phyloP scores from a whole-genome alignment of 495 filamentous ascomycete genomes.

The Ramalina intermedia region DNA sequence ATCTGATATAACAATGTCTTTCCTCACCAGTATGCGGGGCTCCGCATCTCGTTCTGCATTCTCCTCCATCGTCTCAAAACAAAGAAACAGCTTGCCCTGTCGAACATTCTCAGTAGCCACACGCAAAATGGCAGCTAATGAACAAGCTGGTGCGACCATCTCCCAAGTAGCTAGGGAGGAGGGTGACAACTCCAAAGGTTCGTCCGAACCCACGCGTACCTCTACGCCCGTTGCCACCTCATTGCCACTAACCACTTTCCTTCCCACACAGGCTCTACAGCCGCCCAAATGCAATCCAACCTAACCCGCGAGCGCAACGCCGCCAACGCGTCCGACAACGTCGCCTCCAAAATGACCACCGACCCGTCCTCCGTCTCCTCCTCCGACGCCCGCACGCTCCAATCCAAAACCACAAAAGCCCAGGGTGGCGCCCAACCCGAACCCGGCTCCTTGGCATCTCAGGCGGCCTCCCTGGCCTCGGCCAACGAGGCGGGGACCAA shows the following conservation, averaged over 20 bases:
- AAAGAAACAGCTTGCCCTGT: neutral
- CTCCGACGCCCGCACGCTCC: slow-evolving; percentile 17
- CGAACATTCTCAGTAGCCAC: neutral
- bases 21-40: neutral
- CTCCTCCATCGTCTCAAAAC: neutral
- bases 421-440: slow-evolving; percentile 8
- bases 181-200: slow-evolving; percentile 19
- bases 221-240: neutral
- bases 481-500: slow-evolving; percentile 8
- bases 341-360: slow-evolving; percentile 6
- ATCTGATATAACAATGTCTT: neutral
- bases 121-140: slow-evolving; percentile 3
- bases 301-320: slow-evolving; percentile 15
- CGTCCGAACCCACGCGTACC: neutral
- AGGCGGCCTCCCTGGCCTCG: slow-evolving; percentile 7
- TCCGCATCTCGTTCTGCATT: too few species aligned
- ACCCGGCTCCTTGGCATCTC: slow-evolving; percentile 1
- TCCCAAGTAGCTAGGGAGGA: slow-evolving; percentile 20
- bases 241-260: neutral
- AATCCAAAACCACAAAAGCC: slow-evolving; percentile 17
- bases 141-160: slow-evolving; percentile 14
- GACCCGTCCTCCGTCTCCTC: slow-evolving; percentile 10
- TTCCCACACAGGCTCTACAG: slow-evolving; percentile 10
- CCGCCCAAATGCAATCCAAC: slow-evolving; percentile 24
- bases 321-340: slow-evolving; percentile 1